A percentile compares a stretch with the other conserved stretches of the same genome.
Conservation (phyloP, 345 rosid genomes). For the Aquilaria sinensis region DNA sequence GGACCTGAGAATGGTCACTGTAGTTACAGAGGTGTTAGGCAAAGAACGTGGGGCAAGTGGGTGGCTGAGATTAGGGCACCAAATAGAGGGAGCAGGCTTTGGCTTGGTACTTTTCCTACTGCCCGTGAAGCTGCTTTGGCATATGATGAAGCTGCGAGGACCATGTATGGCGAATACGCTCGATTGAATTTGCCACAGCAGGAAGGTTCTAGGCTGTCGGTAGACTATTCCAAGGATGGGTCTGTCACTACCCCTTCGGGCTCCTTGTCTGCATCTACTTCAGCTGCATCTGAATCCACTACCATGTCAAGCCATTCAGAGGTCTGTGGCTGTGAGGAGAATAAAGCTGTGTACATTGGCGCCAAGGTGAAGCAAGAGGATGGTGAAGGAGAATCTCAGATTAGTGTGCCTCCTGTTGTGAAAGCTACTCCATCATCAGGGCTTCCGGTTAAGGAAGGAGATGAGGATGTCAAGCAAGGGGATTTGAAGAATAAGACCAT, state of each 20-base stretch:
- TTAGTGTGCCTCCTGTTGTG: background rate
- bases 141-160: conserved; percentile 72
- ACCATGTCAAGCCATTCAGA: conserved; percentile 38
- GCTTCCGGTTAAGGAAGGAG: conserved; percentile 11
- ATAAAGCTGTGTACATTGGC: conserved; percentile 1
- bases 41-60: conserved; percentile 94
- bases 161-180: conserved; percentile 62
- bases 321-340: conserved; percentile 28
- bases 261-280: conserved; percentile 12
- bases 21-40: conserved; percentile 74
- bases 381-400: conserved; percentile 19
- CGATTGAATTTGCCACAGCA: conserved; percentile 46
- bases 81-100: conserved; percentile 49
- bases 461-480: background rate
- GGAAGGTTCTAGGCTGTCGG: background rate
- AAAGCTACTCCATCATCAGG: background rate
- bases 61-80: conserved; percentile 90
- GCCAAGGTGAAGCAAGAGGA: conserved; percentile 16
- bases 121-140: conserved; percentile 71
- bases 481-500: background rate
- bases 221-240: background rate
- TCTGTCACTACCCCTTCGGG: conserved; percentile 18
- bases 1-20: conserved; percentile 65
- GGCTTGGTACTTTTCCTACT: conserved; percentile 80
- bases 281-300: conserved; percentile 22